Percentiles rank a stretch among this genome's conserved stretches.
Conservation (phyloP, 2,329 filamentous ascomycete genomes). For the Alternaria sp. region DNA sequence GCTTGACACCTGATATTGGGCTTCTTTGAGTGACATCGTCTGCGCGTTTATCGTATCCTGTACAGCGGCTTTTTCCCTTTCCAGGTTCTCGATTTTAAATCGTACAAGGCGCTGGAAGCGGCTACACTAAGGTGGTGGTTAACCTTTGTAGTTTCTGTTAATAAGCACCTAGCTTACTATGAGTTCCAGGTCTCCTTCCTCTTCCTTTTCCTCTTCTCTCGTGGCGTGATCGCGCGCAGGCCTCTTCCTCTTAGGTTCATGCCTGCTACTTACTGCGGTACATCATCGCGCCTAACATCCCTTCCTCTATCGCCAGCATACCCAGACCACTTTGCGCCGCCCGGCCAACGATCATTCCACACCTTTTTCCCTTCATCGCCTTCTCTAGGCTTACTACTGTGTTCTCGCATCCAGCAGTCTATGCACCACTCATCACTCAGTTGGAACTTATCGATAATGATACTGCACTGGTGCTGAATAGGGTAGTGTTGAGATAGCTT, state of each 20-base stretch:
- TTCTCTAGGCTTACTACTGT: conserved; percentile 4
- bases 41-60: neutral
- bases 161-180: neutral
- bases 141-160: neutral
- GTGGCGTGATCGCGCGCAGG: neutral
- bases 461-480: conserved; percentile 19
- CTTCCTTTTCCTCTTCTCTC: neutral
- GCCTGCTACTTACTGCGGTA: conserved; percentile 13
- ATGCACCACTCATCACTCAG: conserved; percentile 24
- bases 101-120: neutral
- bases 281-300: conserved; percentile 20
- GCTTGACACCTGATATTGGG: neutral
- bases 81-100: neutral
- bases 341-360: conserved; percentile 17
- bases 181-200: neutral
- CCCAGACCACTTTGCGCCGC: conserved; percentile 17
- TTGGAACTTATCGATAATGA: conserved; percentile 1
- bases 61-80: neutral
- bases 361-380: neutral
- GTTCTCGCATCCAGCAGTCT: conserved; percentile 19
- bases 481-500: conserved; percentile 10
- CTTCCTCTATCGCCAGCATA: conserved; percentile 10
- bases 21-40: neutral
- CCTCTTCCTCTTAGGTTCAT: neutral
- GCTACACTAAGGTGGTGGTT: neutral